phyloP scores from a whole-genome alignment of 495 filamentous ascomycete genomes.

The Echria macrotheca region DNA sequence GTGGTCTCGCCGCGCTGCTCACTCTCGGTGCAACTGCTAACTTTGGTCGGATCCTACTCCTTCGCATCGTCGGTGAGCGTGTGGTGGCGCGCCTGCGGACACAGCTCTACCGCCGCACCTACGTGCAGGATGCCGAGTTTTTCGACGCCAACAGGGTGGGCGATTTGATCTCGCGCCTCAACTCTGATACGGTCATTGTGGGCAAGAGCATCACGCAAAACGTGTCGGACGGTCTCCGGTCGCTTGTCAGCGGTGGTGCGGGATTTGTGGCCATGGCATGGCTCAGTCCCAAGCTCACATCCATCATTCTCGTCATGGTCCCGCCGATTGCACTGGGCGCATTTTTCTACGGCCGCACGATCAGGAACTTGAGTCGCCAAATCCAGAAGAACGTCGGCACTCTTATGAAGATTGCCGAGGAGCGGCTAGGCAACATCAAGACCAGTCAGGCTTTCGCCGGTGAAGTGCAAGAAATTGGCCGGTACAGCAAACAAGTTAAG shows the following conservation, averaged over 20 bases:
- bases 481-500: slow-evolving; percentile 87
- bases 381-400: slow-evolving; percentile 90
- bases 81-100: slow-evolving; percentile 87
- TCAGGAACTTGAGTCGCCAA: slow-evolving; percentile 79
- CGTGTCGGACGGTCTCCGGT: slow-evolving; percentile 84
- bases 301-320: slow-evolving; percentile 77
- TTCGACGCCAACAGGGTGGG: slow-evolving; percentile 97
- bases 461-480: slow-evolving; percentile 78
- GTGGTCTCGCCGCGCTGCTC: slow-evolving; percentile 33
- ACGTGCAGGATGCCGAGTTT: slow-evolving; percentile 94
- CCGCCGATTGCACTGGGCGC: slow-evolving; percentile 89
- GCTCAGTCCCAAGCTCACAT: slow-evolving; percentile 85
- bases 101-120: slow-evolving; percentile 83
- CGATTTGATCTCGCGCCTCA: slow-evolving; percentile 89
- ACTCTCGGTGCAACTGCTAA: slow-evolving; percentile 57
- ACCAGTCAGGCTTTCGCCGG: slow-evolving; percentile 94
- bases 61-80: slow-evolving; percentile 92
- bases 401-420: slow-evolving; percentile 93
- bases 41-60: slow-evolving; percentile 87
- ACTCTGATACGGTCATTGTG: slow-evolving; percentile 94
- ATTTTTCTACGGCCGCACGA: slow-evolving; percentile 81
- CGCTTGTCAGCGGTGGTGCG: slow-evolving; percentile 79
- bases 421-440: slow-evolving; percentile 88
- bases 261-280: slow-evolving; percentile 90
- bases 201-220: slow-evolving; percentile 99